Evolutionary conservation across 1,284 basidiomycete species (phyloP).

Genomic region (Cutaneotrichosporon sp.): DNA sequence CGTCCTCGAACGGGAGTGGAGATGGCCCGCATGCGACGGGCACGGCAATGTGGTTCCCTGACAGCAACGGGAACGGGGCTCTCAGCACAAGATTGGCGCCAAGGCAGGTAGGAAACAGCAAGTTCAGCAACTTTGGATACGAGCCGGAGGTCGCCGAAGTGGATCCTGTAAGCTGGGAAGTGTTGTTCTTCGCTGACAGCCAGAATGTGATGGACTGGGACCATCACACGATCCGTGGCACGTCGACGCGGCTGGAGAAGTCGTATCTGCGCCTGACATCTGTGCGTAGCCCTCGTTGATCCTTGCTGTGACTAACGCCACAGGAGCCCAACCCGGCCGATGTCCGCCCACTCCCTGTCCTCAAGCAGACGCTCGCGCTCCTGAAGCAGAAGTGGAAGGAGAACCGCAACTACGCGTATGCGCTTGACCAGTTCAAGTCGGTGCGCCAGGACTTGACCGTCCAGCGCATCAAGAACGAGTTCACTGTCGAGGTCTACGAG

Average conservation of each 20-base stretch:
- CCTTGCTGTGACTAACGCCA: neutral
- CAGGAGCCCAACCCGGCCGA: constrained; percentile 93
- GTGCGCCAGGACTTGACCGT: constrained; percentile 96
- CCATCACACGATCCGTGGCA: constrained; percentile 90
- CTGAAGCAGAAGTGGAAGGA: constrained; percentile 88
- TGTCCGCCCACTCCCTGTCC: constrained; percentile 83
- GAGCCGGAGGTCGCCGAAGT: constrained; percentile 45
- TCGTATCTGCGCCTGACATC: constrained; percentile 93
- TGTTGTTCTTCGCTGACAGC: neutral
- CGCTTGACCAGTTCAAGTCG: constrained; percentile 98
- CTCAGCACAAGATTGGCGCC: constrained; percentile 17
- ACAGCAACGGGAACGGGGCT: constrained; percentile 16
- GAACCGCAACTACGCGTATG: constrained; percentile 80
- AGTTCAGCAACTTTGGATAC: constrained; percentile 46
- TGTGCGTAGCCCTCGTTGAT: constrained; percentile 57
- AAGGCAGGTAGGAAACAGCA: constrained; percentile 39
- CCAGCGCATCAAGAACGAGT: constrained; percentile 99
- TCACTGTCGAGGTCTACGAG: constrained; percentile 97
- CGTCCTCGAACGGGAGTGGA: constrained; percentile 11
- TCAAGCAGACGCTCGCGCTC: constrained; percentile 81
- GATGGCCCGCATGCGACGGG: constrained; percentile 7
- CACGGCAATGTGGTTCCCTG: constrained; percentile 34
- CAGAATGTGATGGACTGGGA: constrained; percentile 98
- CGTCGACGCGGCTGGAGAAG: constrained; percentile 85
- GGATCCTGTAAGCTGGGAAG: constrained; percentile 53